Evolutionary conservation across 768 basidiomycete genomes (phyloP).

Genomic region (Rhodotorula graminis): DNA sequence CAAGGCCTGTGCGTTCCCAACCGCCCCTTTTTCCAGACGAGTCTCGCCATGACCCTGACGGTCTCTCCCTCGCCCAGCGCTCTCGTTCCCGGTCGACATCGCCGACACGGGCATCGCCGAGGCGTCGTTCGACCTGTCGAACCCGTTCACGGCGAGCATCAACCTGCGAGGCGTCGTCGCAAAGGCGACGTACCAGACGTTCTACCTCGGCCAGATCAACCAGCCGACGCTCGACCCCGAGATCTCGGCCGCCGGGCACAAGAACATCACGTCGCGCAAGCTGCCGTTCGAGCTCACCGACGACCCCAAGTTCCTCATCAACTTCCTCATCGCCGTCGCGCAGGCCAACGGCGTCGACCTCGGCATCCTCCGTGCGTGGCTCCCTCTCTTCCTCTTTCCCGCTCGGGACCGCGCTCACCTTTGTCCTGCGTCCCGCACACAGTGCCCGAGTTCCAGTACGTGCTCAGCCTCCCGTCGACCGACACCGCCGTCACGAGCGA

Average conservation of each 20-base stretch:
- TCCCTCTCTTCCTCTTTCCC: slow-evolving; percentile 15
- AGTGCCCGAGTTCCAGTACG: slow-evolving; percentile 41
- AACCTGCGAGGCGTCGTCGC: slow-evolving; percentile 59
- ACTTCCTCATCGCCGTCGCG: slow-evolving; percentile 55
- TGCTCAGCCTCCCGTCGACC: slow-evolving; percentile 6
- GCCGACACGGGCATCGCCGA: slow-evolving; percentile 59
- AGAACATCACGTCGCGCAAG: slow-evolving; percentile 56
- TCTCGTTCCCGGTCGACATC: slow-evolving; percentile 62
- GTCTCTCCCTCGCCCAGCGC: slow-evolving; percentile 30
- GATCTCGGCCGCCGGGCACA: slow-evolving; percentile 60
- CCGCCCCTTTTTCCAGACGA: no score
- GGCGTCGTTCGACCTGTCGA: slow-evolving; percentile 57
- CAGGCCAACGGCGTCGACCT: slow-evolving; percentile 58
- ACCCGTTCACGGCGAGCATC: slow-evolving; percentile 72
- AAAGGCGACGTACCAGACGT: slow-evolving; percentile 56
- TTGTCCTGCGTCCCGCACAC: no score
- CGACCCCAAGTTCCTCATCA: slow-evolving; percentile 59
- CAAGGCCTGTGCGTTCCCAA: slow-evolving; percentile 47
- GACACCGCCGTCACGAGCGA: slow-evolving; percentile 52
- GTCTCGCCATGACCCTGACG: no score
- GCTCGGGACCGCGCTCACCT: no score
- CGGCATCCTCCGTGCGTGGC: slow-evolving; percentile 46
- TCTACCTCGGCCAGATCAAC: slow-evolving; percentile 54
- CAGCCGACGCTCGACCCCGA: slow-evolving; percentile 48
- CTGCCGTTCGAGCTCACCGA: slow-evolving; percentile 58